A percentile compares a stretch with the other conserved stretches of the same genome.
Conservation (phyloP, 805 yeast genomes). For the Metschnikowia chrysomelidarum region DNA sequence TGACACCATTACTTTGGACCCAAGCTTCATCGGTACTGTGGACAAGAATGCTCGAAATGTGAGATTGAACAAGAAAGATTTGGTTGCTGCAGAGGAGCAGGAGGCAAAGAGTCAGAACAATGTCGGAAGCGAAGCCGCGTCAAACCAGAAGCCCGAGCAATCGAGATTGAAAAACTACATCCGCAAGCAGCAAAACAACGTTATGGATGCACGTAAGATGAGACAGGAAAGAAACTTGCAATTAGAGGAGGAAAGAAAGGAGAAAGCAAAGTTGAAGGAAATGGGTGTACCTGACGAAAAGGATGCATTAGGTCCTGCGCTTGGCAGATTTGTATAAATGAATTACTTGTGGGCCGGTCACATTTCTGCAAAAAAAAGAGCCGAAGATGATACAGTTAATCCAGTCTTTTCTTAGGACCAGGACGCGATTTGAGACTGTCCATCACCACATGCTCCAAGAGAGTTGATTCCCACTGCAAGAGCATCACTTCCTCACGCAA, state of each 20-base stretch:
- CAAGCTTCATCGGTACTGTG: slow-evolving; percentile 79
- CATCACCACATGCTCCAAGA: slow-evolving; percentile 9
- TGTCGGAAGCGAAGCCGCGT: slow-evolving; percentile 56
- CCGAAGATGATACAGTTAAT: too few relatives aligned
- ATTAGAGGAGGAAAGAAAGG: slow-evolving; percentile 70
- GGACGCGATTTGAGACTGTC: slow-evolving; percentile 4
- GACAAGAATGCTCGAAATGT: slow-evolving; percentile 63
- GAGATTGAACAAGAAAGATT: slow-evolving; percentile 62
- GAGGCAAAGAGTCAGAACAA: slow-evolving; percentile 34
- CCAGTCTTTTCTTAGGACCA: too few relatives aligned
- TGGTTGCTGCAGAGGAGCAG: slow-evolving; percentile 35
- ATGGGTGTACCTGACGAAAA: slow-evolving; percentile 20
- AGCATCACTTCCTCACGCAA: slow-evolving; percentile 7
- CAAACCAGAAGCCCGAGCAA: slow-evolving; percentile 75
- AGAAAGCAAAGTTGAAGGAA: slow-evolving; percentile 27
- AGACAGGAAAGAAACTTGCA: slow-evolving; percentile 72
- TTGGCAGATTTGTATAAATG: slow-evolving; percentile 17
- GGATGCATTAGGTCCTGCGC: slow-evolving; percentile 21
- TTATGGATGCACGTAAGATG: slow-evolving; percentile 79
- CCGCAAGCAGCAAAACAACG: slow-evolving; percentile 81
- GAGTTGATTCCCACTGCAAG: slow-evolving; percentile 14
- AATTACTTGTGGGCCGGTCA: too few relatives aligned
- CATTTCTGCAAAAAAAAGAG: too few relatives aligned
- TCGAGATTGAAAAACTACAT: slow-evolving; percentile 77
- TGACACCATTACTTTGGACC: slow-evolving; percentile 90